These are phyloP conservation scores for Moricandia arvensis DNA, from an alignment of 345 rosid genomes.

Conservation along the genomic window DNA sequence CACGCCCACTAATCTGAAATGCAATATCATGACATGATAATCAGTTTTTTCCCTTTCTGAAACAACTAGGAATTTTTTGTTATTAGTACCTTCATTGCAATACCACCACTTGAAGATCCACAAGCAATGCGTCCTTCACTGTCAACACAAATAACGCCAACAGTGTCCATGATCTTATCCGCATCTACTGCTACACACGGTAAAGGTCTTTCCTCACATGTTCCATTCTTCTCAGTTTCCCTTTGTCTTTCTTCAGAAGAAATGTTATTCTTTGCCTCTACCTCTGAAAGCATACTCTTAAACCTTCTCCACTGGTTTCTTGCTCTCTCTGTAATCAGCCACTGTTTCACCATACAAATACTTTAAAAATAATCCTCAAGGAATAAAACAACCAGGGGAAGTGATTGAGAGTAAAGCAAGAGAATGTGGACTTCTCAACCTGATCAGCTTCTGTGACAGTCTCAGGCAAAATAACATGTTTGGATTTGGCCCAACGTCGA, in stretches of 20 bases:
- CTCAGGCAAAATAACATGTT: constrained; percentile 51
- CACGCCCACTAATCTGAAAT: constrained; percentile 81
- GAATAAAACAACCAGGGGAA: not conserved
- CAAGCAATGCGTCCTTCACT: constrained; percentile 75
- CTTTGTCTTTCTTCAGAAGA: constrained; percentile 23
- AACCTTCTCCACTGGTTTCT: constrained; percentile 72
- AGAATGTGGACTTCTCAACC: constrained; percentile 41
- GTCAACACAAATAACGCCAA: constrained; percentile 92
- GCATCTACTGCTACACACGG: constrained; percentile 40
- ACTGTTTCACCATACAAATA: constrained; percentile 43
- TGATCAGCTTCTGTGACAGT: constrained; percentile 59
- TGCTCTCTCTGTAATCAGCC: constrained; percentile 85
- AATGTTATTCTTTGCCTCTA: constrained; percentile 36
- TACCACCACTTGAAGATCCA: constrained; percentile 96
- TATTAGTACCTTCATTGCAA: constrained; percentile 74
- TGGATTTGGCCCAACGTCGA: constrained; percentile 67
- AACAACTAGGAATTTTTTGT: not conserved
- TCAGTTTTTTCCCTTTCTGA: not conserved
- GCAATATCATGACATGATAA: not conserved
- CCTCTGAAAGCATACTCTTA: constrained; percentile 65
- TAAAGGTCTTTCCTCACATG: constrained; percentile 32
- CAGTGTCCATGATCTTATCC: constrained; percentile 73
- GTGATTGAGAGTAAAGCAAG: not conserved
- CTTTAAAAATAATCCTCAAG: not conserved
- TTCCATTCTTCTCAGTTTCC: constrained; percentile 27